Base-by-base conservation (phyloP, 129 eudicot species). In the Flaveria bidentis region DNA sequence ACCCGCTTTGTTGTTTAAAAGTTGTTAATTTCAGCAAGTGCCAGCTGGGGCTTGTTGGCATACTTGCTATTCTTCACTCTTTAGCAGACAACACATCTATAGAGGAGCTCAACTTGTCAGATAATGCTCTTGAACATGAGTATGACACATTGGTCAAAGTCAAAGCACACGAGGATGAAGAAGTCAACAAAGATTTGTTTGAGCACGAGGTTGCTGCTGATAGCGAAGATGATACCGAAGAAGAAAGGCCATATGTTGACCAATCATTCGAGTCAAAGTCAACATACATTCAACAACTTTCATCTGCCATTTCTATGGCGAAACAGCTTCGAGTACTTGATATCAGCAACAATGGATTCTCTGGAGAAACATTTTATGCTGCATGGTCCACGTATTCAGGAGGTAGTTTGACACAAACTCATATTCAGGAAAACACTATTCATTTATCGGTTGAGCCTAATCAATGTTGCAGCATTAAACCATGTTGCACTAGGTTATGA, bases 101-200 rank as follows among this genome's bases (percentile, higher is more conserved):
- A 17, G 92, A 88, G 75, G 97, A 88, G 75, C 90, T 94, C 77
- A 87, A 87, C 80, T 83, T 94, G 33, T 89, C 97, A 49, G 96
- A 78, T 79, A 94, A 94, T 56, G 82, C 83, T 18, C 22, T 51
- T 39, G 71, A 53, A 44, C 71, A 74, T 41, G 86, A 88, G 51
- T 49, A 50, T 60, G 70, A 63, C 28, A 57, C 82, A 18, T 22
- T 58, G 73, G 49, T 75, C 22, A 16, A 57, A 28, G 18, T 49
- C 50, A 74, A 85, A 44, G 75, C 55, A 11, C 70, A 39, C 4
- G 76, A 77, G 49, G 58, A 76, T 20, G 63, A 67, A 55, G 69
- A 51, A 76, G 63, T 81, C 62, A 67, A 64, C 77, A n/a, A 28
- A 13, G 83, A 79, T 71, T 12, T 72, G 69, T 66, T 52, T 73